Conservation (phyloP, 179 eudicot genomes). For the Pouteria campechiana region DNA sequence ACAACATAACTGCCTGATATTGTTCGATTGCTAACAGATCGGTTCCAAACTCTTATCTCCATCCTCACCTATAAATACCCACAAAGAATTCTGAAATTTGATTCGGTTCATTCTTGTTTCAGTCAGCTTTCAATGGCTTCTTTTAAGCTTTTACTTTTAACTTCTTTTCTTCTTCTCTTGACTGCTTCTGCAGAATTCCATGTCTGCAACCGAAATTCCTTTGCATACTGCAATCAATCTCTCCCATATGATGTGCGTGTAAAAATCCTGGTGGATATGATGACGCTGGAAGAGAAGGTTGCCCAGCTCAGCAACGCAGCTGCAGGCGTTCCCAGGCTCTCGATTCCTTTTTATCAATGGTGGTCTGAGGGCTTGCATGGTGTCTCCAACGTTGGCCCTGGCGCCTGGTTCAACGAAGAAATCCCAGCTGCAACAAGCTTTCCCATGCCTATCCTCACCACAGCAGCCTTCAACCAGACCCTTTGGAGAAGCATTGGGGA, state of each 20-base stretch:
- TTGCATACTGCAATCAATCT: conserved; percentile 7
- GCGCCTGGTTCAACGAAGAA: conserved; percentile 25
- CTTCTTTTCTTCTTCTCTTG: no score
- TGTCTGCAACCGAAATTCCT: no score
- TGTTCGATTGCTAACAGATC: no score
- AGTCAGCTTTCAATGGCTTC: no score
- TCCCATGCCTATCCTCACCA: conserved; percentile 42
- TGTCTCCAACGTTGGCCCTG: conserved; percentile 45
- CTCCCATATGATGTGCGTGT: conserved; percentile 10
- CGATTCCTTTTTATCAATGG: conserved; percentile 27
- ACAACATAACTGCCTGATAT: no score
- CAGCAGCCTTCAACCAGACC: conserved; percentile 41
- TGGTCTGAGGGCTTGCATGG: conserved; percentile 66
- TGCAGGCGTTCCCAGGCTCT: conserved; percentile 9
- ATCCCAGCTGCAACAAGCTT: conserved; percentile 58
- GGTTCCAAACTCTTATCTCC: no score
- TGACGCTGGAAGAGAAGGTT: conserved; percentile 19
- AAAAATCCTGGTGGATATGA: conserved; percentile 16
- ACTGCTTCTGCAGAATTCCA: no score
- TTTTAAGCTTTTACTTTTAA: no score
- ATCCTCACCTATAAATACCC: no score
- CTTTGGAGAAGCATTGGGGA: conserved; percentile 53
- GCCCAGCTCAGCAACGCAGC: conserved; percentile 15
- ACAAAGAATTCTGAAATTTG: no score
- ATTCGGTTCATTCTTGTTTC: no score